phyloP scores from a whole-genome alignment of 2,329 filamentous ascomycete genomes.

The Colletotrichum noveboracense region DNA sequence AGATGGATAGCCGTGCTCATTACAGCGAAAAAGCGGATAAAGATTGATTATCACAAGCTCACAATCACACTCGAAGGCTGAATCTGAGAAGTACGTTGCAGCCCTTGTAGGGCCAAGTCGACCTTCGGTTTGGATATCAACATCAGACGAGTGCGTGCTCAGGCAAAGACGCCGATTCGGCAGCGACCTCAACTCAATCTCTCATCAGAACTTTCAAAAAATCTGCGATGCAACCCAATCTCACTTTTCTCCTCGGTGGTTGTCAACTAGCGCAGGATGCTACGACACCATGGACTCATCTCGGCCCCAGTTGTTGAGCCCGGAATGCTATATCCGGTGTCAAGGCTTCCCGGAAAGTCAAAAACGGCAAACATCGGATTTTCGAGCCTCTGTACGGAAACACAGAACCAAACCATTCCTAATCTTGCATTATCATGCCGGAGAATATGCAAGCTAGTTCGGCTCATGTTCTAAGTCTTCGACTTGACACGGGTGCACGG shows the following conservation, averaged over 20 bases:
- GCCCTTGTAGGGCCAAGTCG: not conserved
- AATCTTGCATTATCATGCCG: not conserved
- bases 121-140: not conserved
- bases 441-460: not conserved
- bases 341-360: not conserved
- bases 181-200: not conserved
- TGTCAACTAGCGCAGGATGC: not conserved
- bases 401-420: not conserved
- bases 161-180: not conserved
- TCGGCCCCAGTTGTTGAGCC: not conserved
- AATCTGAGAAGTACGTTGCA: not conserved
- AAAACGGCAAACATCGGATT: not conserved
- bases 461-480: not conserved
- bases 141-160: not conserved
- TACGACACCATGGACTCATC: not conserved
- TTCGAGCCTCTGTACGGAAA: not conserved
- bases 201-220: not conserved
- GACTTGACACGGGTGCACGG: not conserved
- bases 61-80: rapidly evolving
- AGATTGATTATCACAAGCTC: rapidly evolving
- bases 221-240: not conserved
- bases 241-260: not conserved
- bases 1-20: not conserved
- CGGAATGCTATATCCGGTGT: not conserved
- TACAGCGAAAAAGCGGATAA: not conserved